A percentile compares a stretch with the other conserved stretches of the same genome.
Evolutionary conservation across 1,284 basidiomycete genomes (phyloP).

Genomic region (Microbotryum saponariae): DNA sequence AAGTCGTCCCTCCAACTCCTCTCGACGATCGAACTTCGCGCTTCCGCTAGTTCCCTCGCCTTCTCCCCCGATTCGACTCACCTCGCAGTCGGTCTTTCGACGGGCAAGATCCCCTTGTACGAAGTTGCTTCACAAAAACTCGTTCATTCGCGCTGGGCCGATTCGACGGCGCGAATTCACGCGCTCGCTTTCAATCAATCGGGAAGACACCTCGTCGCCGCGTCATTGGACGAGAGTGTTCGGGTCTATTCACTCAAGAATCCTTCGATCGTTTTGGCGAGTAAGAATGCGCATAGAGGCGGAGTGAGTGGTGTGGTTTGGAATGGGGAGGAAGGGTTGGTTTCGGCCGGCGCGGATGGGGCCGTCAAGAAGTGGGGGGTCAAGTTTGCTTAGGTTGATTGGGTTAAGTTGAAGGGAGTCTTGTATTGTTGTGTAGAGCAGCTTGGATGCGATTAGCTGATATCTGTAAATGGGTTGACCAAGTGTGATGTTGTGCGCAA

Average conservation of each 20-base stretch:
- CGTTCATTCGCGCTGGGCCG: constrained; percentile 9
- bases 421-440: no score
- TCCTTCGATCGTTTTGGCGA: constrained; percentile 3
- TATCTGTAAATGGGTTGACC: background rate
- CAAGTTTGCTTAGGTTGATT: constrained; percentile 9
- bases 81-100: constrained; percentile 27
- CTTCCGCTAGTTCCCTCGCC: constrained; percentile 63
- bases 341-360: constrained; percentile 21
- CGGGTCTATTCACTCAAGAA: constrained; percentile 14
- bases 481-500: no score
- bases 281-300: constrained; percentile 18
- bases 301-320: constrained; percentile 12
- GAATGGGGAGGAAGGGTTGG: constrained; percentile 9
- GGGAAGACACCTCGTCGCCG: constrained; percentile 12
- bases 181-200: constrained; percentile 14
- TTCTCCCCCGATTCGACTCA: constrained; percentile 59
- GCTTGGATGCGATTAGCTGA: no score
- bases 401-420: background rate
- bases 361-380: constrained; percentile 14
- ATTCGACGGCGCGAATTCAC: constrained; percentile 12
- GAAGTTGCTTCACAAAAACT: background rate
- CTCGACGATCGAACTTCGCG: constrained; percentile 49
- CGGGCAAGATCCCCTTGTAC: constrained; percentile 27
- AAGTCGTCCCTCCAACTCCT: no score
- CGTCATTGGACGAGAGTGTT: constrained; percentile 20